Base-by-base conservation (phyloP, 2,329 filamentous ascomycete species). In the Amauroascus verrucosus region DNA sequence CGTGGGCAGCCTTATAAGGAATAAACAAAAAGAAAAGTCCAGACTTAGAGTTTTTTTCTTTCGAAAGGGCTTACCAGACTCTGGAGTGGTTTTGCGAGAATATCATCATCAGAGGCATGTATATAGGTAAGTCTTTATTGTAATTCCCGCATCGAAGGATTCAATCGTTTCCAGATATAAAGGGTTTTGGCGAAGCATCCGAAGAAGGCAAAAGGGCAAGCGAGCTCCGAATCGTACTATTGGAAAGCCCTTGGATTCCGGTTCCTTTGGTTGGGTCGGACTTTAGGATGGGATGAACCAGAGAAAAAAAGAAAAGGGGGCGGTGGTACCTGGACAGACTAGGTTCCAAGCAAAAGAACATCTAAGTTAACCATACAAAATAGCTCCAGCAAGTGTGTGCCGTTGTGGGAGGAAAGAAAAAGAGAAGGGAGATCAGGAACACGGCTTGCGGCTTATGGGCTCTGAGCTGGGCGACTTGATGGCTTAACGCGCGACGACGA, bases 1-100 rank as follows among this genome's bases (percentile, higher is more conserved):
- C 26, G 48, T 26, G 7, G 28, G 24, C 38, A 51, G 38, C 48
- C n/a, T 44, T 44, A 26, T 35, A 11, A 37, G 26, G 38, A 46
- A n/a, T 26, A 46, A 46, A 52, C 32, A 52, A 52, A 38, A 51
- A 51, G 33, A 38, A 8, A 41, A 45, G 6, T 8, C 14, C 16
- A 52, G 22, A 28, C 35, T 50, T 5, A 41, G 13, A 41, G 6
- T 24, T 18, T 18, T 43, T 45, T 26, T 44, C 28, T 51, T 44
- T 6, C 2, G 18, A 14, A 18, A 6, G n/a, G 30, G 43, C 40
- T 52, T 52, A 52, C 50, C 50, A 46, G 50, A 40, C 35, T 43
- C n/a, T 30, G 35, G 30, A 52, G 28, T 40, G 20, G 50, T 22
- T 46, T 9, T 14, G 16, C 37, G 18, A 28, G 50, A 46, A 13